A percentile compares a stretch with the other conserved stretches of the same genome.
phyloP scores from a whole-genome alignment of 495 filamentous ascomycete genomes.

The Pyrenopolyporus hunteri region DNA sequence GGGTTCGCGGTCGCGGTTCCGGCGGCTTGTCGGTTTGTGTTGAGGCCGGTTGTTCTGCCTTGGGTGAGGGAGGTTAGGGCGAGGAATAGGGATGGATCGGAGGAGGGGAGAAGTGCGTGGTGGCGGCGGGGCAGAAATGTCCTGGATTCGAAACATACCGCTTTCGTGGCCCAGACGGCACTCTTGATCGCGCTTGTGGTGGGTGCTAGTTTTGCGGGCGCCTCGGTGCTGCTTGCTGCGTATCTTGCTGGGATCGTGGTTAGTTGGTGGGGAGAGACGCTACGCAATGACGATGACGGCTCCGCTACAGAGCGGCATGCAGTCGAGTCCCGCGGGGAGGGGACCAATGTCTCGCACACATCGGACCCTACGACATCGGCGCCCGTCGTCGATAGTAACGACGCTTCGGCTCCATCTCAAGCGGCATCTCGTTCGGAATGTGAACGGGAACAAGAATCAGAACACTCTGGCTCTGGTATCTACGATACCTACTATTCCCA shows the following conservation, averaged over 20 bases:
- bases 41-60: slow-evolving; percentile 46
- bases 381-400: neutral
- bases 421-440: neutral
- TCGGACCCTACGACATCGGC: neutral
- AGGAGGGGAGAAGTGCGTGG: neutral
- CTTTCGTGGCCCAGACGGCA: slow-evolving; percentile 47
- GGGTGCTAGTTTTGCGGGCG: slow-evolving; percentile 66
- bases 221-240: slow-evolving; percentile 72
- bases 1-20: slow-evolving; percentile 59
- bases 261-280: slow-evolving; percentile 55
- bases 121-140: neutral
- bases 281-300: neutral
- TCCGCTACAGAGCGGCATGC: neutral
- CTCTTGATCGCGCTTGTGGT: slow-evolving; percentile 62
- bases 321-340: neutral
- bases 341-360: neutral
- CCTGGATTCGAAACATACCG: slow-evolving; percentile 44
- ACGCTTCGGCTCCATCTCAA: neutral
- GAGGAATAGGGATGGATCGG: neutral
- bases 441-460: slow-evolving; percentile 1
- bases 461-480: slow-evolving; percentile 45
- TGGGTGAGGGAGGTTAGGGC: neutral
- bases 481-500: slow-evolving; percentile 64
- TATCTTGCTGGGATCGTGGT: slow-evolving; percentile 68
- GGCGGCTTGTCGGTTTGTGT: slow-evolving; percentile 52